phyloP scores from a whole-genome alignment of 1,139 yeast species.

The Pichia sp. region DNA sequence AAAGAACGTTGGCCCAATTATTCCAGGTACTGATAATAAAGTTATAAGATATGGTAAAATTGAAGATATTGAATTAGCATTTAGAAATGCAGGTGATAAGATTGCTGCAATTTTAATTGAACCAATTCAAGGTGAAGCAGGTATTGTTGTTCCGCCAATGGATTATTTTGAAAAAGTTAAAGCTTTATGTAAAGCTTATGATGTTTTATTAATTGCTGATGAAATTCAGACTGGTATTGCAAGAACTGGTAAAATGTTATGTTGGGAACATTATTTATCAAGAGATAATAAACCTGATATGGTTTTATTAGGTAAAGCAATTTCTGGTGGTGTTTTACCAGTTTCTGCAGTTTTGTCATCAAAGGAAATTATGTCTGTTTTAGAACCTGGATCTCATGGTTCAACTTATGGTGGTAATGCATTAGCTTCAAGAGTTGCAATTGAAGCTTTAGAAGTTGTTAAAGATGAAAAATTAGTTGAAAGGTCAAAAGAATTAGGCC shows the following conservation, averaged over 20 bases:
- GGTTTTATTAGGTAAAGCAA: slow-evolving; percentile 86
- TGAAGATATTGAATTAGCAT: slow-evolving; percentile 82
- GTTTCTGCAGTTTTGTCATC: slow-evolving; percentile 89
- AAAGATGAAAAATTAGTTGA: slow-evolving; percentile 82
- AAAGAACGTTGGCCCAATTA: slow-evolving; percentile 57
- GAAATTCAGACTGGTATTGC: slow-evolving; percentile 98
- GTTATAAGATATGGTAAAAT: slow-evolving; percentile 71
- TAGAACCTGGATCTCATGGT: slow-evolving; percentile 96
- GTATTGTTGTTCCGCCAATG: slow-evolving; percentile 87
- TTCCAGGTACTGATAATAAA: slow-evolving; percentile 44
- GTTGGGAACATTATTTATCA: slow-evolving; percentile 70
- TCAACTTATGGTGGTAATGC: slow-evolving; percentile 99
- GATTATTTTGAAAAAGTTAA: slow-evolving; percentile 73
- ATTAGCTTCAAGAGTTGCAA: slow-evolving; percentile 86
- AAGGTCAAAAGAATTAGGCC: slow-evolving; percentile 69
- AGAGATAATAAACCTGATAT: slow-evolving; percentile 77
- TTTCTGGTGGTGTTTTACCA: slow-evolving; percentile 92
- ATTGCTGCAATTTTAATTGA: slow-evolving; percentile 89
- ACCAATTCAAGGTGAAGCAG: slow-evolving; percentile 99
- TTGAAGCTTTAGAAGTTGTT: slow-evolving; percentile 89
- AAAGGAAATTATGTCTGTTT: slow-evolving; percentile 78
- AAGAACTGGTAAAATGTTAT: slow-evolving; percentile 90
- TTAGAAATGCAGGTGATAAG: slow-evolving; percentile 78
- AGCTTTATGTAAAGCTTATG: slow-evolving; percentile 72
- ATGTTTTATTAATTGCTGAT: slow-evolving; percentile 85